Evolutionary conservation across 2,329 filamentous ascomycete species (phyloP), one percentile per base, ranked within the genome.

Genomic region (Fusarium sp.): DNA sequence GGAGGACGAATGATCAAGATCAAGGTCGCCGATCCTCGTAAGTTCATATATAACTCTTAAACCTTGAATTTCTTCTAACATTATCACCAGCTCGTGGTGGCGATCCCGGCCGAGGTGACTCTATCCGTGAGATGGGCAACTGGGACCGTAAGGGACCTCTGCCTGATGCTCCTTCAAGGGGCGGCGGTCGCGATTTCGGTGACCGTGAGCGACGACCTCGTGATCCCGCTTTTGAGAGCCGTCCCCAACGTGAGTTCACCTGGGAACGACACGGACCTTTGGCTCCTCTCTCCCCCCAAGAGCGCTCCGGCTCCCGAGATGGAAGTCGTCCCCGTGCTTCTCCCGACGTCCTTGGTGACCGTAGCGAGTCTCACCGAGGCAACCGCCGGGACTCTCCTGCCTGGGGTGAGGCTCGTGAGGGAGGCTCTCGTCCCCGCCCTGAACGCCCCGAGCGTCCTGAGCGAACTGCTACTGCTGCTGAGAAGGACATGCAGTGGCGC

Each of bases 21-120:
- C 78, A 97, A 94, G 84, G 90, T 99, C 77, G 96, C 96, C 50
- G 96, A 99, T 83, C 96, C 96, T 79, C 95, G 96, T 99, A 91
- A 81, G 94, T 74, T 31, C 20, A 25, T 15, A 23, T 29, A 31
- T 18, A 48, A 14, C n/a, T 11, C 20, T 36, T 13, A 29, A 45
- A 23, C 11, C 6, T 27, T 1, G 10, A 29, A 20, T 39, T 49
- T 45, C 42, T n/a, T 59, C 79, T 86, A 69, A 88, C 77, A 61
- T 27, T 17, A 21, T 15, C 53, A 74, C 17, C 74, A 97, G 94
- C 94, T 78, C 97, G 97, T 84, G 93, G 96, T 55, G 89, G 93
- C 75, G 87, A 86, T 35, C 76, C 80, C 55, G 80, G 81, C 59
- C 76, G 80, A 53, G 75, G 74, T 65, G 94, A 97, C 53, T 83